Percentiles rank a stretch among this genome's conserved stretches.
Evolutionary conservation across 192 early-diverging fungal genomes (phyloP).

Genomic region (Haplosporangium gracile): DNA sequence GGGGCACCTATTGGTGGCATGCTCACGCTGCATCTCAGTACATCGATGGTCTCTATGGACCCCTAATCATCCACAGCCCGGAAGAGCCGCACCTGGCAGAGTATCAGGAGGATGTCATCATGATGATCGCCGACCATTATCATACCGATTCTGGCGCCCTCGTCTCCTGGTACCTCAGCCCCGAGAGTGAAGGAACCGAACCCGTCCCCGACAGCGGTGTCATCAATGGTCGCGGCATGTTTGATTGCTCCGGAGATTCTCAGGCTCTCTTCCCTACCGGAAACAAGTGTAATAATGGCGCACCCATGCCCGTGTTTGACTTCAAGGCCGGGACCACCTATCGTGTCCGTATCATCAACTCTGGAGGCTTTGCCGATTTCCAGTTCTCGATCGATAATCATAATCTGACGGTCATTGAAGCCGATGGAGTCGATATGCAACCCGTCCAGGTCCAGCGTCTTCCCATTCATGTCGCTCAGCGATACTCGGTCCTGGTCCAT

Average conservation of each 20-base stretch:
- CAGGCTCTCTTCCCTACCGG: conserved; percentile 28
- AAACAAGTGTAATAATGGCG: conserved; percentile 18
- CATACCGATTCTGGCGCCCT: conserved; percentile 39
- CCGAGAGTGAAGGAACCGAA: conserved; percentile 36
- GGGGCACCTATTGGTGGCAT: conserved; percentile 67
- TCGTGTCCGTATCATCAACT: conserved; percentile 54
- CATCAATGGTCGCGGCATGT: conserved; percentile 32
- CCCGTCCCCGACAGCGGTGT: conserved; percentile 42
- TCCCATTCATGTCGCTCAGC: conserved; percentile 59
- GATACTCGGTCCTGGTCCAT: conserved; percentile 59
- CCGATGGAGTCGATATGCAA: conserved; percentile 52
- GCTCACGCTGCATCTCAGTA: conserved; percentile 56
- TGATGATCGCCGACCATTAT: conserved; percentile 57
- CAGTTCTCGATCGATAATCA: conserved; percentile 62
- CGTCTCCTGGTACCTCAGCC: conserved; percentile 51
- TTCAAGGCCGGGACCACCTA: conserved; percentile 46
- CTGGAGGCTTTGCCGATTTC: conserved; percentile 45
- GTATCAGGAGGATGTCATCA: conserved; percentile 60
- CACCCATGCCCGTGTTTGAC: conserved; percentile 27
- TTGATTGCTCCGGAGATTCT: conserved; percentile 30
- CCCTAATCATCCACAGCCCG: conserved; percentile 46
- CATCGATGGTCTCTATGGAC: conserved; percentile 50
- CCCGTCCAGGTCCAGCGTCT: conserved; percentile 46
- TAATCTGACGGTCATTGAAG: conserved; percentile 54
- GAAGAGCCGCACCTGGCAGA: conserved; percentile 47